phyloP scores from a whole-genome alignment of 2,329 filamentous ascomycete genomes.

The Ustulina deusta region DNA sequence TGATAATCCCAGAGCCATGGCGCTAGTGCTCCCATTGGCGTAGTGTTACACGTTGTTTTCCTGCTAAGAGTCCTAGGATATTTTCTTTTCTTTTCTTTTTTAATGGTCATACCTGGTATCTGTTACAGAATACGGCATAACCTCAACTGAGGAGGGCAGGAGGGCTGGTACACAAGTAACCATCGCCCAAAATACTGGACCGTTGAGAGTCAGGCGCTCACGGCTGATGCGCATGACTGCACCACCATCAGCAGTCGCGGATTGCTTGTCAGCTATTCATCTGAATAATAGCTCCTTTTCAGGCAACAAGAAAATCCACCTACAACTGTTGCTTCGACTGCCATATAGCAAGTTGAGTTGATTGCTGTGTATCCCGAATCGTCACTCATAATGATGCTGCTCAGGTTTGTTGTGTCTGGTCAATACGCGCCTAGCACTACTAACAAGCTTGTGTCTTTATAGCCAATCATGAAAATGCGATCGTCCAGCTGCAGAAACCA shows the following conservation, averaged over 20 bases:
- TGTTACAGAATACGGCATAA: slow-evolving; percentile 1
- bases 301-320: slow-evolving; percentile 2
- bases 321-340: background rate
- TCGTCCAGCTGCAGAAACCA: slow-evolving; percentile 33
- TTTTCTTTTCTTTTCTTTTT: slow-evolving; percentile 6
- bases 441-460: slow-evolving; percentile 1
- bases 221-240: slow-evolving; percentile 9
- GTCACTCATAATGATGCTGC: slow-evolving; percentile 8
- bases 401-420: slow-evolving; percentile 26
- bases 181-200: slow-evolving; percentile 19
- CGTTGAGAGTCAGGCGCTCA: slow-evolving; percentile 20
- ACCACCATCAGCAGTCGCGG: slow-evolving; percentile 12
- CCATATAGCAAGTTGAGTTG: background rate
- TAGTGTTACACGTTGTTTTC: slow-evolving; percentile 18
- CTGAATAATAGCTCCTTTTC: background rate
- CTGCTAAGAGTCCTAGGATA: background rate
- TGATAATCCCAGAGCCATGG: slow-evolving; percentile 24
- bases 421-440: slow-evolving; percentile 6
- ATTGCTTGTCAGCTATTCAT: background rate
- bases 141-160: slow-evolving; percentile 28
- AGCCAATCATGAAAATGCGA: slow-evolving; percentile 37
- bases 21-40: slow-evolving; percentile 19
- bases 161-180: slow-evolving; percentile 12
- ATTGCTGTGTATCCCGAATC: background rate
- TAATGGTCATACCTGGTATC: background rate